Evolutionary conservation across 768 basidiomycete species (phyloP), one percentile per base, ranked within the genome.

Genomic region (Ramaria sp.): DNA sequence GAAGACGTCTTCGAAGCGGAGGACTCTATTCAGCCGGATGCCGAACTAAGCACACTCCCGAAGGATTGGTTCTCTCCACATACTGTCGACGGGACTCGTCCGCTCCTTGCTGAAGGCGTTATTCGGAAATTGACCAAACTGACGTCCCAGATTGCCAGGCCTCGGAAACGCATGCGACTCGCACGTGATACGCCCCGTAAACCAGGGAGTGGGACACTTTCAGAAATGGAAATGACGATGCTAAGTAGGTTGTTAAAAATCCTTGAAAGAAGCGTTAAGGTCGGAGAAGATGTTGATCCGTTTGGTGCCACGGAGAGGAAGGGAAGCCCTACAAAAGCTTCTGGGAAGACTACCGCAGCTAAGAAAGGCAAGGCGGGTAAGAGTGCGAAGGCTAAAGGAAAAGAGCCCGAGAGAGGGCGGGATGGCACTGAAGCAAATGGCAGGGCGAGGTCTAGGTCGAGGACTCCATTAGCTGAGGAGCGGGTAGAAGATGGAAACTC

Each of bases 1-100:
- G 89, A 92, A 61, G 91, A 95, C 54, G 78, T 96, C 15, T 88
- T 95, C 56, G 84, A 88, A 60, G 83, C 87, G 0, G 84, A 89
- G 62, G 92, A 93, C 65, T 67, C 76, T 0, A 71, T 91, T 15
- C 77, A 84, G 2, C 71, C 80, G 0, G 84, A 86, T 50, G 30
- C 47, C 10, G 75, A 77, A 39, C 59, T 71, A n/a, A 59, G 65
- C 13, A 75, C 82, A 51, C 71, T 91, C 12, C 73, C 82, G 3
- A 65, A 72, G 60, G 31, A 27, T 38, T 86, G 75, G 65, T 92
- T 83, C 68, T 92, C 82, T 22, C 71, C 71, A 7, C 70, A 79
- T 31, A 86, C 82, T 0, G 62, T 68, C 22, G 84, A 89, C 57
- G 69, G 72, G 50, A 71, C 81, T 4, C 74, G 75, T 20, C 88